A percentile compares a stretch with the other conserved stretches of the same genome.
phyloP scores from a whole-genome alignment of 2,329 filamentous ascomycete genomes.

The Helicocarpus griseus region DNA sequence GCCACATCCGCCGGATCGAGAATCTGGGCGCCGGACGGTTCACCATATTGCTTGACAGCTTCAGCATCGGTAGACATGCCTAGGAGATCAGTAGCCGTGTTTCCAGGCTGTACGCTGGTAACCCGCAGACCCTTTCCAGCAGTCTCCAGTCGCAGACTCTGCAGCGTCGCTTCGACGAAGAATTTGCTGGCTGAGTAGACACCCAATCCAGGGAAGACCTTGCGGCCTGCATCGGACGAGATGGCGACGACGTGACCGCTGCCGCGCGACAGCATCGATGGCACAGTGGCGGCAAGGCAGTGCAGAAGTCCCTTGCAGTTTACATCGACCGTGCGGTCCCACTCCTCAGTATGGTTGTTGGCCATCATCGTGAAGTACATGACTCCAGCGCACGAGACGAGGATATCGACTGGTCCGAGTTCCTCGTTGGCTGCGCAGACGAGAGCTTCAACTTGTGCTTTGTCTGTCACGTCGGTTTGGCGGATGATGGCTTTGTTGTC shows the following conservation, averaged over 20 bases:
- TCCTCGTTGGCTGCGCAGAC: constrained; percentile 49
- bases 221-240: constrained; percentile 71
- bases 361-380: constrained; percentile 90
- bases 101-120: constrained; percentile 67
- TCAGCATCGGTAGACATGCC: constrained; percentile 66
- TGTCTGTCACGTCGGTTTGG: constrained; percentile 63
- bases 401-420: constrained; percentile 65
- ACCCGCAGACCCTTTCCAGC: constrained; percentile 63
- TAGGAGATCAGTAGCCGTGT: constrained; percentile 63
- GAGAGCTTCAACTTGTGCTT: constrained; percentile 56
- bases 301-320: constrained; percentile 78
- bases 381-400: constrained; percentile 72
- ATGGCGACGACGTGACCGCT: constrained; percentile 68
- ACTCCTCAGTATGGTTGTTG: constrained; percentile 62
- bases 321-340: constrained; percentile 73
- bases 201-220: constrained; percentile 70
- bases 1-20: constrained; percentile 66
- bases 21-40: constrained; percentile 64
- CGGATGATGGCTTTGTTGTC: constrained; percentile 56
- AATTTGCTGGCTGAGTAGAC: constrained; percentile 79
- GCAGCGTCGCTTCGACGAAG: constrained; percentile 75
- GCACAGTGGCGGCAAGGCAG: constrained; percentile 59
- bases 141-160: constrained; percentile 64
- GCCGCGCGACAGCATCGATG: constrained; percentile 60
- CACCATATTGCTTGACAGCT: constrained; percentile 68